Conservation (phyloP, 2,329 filamentous ascomycete genomes). For the Penicillium sp. region DNA sequence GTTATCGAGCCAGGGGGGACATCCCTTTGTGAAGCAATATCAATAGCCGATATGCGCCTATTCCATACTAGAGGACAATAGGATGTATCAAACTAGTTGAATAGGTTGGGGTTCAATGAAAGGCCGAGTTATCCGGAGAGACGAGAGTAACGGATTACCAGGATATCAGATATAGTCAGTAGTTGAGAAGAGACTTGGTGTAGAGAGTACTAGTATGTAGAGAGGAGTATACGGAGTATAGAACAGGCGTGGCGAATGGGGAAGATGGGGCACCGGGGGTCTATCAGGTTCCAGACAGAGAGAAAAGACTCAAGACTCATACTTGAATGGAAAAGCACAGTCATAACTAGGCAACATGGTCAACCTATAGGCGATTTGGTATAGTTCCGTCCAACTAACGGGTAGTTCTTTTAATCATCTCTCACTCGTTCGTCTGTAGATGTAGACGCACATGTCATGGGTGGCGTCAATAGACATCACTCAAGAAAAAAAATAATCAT, state of each 20-base stretch:
- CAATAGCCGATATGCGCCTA: background rate
- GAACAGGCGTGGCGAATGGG: constrained; percentile 9
- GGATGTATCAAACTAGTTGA: background rate
- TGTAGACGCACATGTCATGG: constrained; percentile 18
- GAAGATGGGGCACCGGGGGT: constrained; percentile 2
- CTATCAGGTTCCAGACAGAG: constrained; percentile 10
- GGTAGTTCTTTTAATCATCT: background rate
- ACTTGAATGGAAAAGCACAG: no score
- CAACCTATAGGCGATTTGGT: background rate
- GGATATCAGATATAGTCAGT: no score
- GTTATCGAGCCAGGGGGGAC: background rate
- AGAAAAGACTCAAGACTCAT: background rate
- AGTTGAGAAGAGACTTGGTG: background rate
- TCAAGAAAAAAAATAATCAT: no score
- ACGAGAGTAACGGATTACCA: no score
- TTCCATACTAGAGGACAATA: background rate
- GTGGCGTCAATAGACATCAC: constrained; percentile 15
- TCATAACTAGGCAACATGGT: no score
- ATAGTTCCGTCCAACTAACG: background rate
- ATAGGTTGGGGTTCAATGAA: background rate
- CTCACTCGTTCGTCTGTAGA: no score
- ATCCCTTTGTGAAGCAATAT: constrained; percentile 8
- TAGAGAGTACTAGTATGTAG: background rate
- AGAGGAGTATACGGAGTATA: background rate
- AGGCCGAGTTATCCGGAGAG: no score